Percentiles rank a stretch among this genome's conserved stretches.
Evolutionary conservation across 78 protist species (phyloP).

Genomic region (Dictyostelium firmibasis): DNA sequence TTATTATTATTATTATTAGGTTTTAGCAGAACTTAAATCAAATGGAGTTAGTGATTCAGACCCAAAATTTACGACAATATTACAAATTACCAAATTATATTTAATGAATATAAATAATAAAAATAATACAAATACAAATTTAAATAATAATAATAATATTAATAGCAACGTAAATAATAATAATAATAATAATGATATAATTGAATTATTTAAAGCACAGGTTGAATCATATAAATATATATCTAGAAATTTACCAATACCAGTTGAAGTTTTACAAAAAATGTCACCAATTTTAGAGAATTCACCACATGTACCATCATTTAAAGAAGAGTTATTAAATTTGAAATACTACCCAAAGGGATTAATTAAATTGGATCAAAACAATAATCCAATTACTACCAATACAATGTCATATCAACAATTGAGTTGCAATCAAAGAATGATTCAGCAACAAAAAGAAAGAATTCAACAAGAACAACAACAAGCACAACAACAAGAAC

Average conservation of each 20-base stretch:
- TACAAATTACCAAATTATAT: conserved; percentile 32
- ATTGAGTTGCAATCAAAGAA: not conserved
- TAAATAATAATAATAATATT: not conserved
- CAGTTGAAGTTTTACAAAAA: not conserved
- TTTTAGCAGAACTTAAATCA: not conserved
- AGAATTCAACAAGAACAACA: not conserved
- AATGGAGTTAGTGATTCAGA: conserved; percentile 29
- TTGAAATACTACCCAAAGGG: conserved; percentile 23
- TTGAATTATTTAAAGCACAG: conserved; percentile 43
- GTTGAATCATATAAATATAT: conserved; percentile 58
- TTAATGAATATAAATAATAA: not conserved
- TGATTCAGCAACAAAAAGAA: not conserved
- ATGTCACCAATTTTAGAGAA: conserved; percentile 20
- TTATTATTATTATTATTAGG: not conserved
- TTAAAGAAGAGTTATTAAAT: not conserved
- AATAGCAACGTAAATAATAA: too few species aligned
- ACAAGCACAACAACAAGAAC: not conserved
- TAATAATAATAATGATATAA: not conserved
- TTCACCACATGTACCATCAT: conserved; percentile 5
- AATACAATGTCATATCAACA: not conserved
- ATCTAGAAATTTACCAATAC: conserved; percentile 68
- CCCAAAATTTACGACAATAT: not conserved
- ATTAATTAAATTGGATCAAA: conserved; percentile 1
- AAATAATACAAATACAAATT: not conserved
- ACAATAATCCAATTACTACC: not conserved